Evolutionary conservation across 1,139 yeast species (phyloP).

Genomic region (Scheffersomyces quercinus): DNA sequence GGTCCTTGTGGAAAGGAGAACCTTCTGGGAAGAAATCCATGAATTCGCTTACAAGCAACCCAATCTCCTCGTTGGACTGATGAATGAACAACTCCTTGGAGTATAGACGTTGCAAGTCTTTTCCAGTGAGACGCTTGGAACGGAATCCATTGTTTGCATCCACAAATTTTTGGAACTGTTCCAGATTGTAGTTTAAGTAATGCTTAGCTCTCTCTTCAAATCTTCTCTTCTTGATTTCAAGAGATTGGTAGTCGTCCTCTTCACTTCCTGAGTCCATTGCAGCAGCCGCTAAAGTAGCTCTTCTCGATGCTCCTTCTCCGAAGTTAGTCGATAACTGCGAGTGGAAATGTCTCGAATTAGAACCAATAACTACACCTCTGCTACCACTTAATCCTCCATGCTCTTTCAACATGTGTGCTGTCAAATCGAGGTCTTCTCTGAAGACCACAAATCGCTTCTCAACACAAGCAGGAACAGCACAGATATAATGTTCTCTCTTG

Average conservation of each 20-base stretch:
- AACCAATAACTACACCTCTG: constrained; percentile 43
- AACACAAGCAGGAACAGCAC: constrained; percentile 79
- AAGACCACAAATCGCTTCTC: constrained; percentile 92
- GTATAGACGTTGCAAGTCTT: constrained; percentile 52
- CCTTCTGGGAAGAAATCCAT: constrained; percentile 51
- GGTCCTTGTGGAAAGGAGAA: constrained; percentile 28
- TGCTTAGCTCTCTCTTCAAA: constrained; percentile 86
- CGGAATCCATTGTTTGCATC: constrained; percentile 51
- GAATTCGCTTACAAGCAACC: constrained; percentile 55
- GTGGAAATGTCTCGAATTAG: constrained; percentile 51
- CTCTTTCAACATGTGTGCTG: constrained; percentile 84
- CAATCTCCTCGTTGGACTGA: constrained; percentile 47
- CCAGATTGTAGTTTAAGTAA: constrained; percentile 58
- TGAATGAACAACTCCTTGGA: constrained; percentile 45
- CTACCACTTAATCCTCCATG: constrained; percentile 60
- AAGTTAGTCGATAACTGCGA: constrained; percentile 67
- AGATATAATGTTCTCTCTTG: constrained; percentile 67
- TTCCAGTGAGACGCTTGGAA: constrained; percentile 47
- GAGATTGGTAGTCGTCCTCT: constrained; percentile 40
- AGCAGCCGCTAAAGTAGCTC: constrained; percentile 3
- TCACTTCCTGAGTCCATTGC: constrained; percentile 13
- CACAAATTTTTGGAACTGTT: constrained; percentile 49
- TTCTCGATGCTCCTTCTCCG: constrained; percentile 17
- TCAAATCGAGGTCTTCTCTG: constrained; percentile 79
- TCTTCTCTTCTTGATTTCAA: constrained; percentile 58